phyloP scores from a whole-genome alignment of 176 grass and related monocot genomes.

The Oryza australiensis region DNA sequence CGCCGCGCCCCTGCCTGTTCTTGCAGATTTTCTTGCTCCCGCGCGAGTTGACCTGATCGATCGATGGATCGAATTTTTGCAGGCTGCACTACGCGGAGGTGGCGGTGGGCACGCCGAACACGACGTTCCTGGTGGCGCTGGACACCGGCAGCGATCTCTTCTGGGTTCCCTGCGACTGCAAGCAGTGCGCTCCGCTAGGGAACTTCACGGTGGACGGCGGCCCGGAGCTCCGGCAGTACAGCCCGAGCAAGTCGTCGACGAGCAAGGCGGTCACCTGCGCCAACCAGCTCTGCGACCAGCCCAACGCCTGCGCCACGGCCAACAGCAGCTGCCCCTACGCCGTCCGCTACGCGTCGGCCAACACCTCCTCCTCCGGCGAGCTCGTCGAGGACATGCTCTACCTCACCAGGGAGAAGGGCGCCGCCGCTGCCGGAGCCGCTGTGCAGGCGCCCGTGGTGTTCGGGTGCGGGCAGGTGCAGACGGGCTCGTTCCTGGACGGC shows the following conservation, averaged over 20 bases:
- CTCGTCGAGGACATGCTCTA: slow-evolving; percentile 73
- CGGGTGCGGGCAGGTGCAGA: slow-evolving; percentile 86
- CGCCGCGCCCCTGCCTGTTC: background rate
- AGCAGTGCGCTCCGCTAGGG: slow-evolving; percentile 47
- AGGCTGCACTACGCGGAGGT: slow-evolving; percentile 87
- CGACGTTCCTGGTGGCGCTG: slow-evolving; percentile 81
- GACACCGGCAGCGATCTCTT: slow-evolving; percentile 95
- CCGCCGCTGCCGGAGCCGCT: background rate
- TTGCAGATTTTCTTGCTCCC: background rate
- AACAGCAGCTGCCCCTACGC: slow-evolving; percentile 57
- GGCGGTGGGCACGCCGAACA: slow-evolving; percentile 71
- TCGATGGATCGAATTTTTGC: background rate
- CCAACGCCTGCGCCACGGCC: slow-evolving; percentile 38
- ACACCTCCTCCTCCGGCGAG: slow-evolving; percentile 70
- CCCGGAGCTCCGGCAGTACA: slow-evolving; percentile 43
- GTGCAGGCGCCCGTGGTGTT: slow-evolving; percentile 57
- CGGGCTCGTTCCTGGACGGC: slow-evolving; percentile 36
- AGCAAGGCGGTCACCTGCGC: slow-evolving; percentile 63
- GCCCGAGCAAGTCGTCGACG: slow-evolving; percentile 61
- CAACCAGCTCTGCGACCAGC: slow-evolving; percentile 47
- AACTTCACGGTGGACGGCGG: slow-evolving; percentile 3
- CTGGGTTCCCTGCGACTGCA: slow-evolving; percentile 94
- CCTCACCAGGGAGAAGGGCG: slow-evolving; percentile 39
- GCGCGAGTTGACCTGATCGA: background rate
- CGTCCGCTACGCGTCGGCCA: slow-evolving; percentile 44